Conservation (phyloP, 192 early-diverging fungal species). For the Coemansia sp. region DNA sequence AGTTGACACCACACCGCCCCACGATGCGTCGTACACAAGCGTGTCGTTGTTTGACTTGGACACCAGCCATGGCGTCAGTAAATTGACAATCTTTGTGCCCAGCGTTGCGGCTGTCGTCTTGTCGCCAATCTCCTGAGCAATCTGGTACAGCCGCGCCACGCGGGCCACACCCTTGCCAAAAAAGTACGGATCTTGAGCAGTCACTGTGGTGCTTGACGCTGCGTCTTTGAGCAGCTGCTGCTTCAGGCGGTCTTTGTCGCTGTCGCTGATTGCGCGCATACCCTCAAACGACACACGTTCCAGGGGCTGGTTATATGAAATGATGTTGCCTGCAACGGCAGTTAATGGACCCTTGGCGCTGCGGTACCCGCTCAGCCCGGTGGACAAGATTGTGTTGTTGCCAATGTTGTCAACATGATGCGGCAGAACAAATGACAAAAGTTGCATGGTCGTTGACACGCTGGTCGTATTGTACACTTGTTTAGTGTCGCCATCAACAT, state of each 20-base stretch:
- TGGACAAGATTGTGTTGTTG: not conserved
- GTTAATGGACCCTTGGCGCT: conserved; percentile 55
- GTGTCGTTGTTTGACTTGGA: conserved; percentile 34
- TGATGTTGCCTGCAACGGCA: conserved; percentile 50
- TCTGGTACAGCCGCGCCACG: conserved; percentile 54
- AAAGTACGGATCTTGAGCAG: conserved; percentile 54
- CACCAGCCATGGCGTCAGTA: conserved; percentile 45
- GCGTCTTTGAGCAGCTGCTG: conserved; percentile 46
- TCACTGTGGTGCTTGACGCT: conserved; percentile 16
- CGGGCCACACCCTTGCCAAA: conserved; percentile 57
- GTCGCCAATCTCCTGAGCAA: conserved; percentile 51
- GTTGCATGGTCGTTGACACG: conserved; percentile 24
- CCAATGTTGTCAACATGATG: conserved; percentile 51
- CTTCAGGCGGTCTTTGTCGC: conserved; percentile 29
- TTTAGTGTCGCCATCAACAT: conserved; percentile 18
- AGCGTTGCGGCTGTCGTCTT: conserved; percentile 12
- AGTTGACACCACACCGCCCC: conserved; percentile 54
- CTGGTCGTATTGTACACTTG: conserved; percentile 8
- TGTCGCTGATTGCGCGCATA: conserved; percentile 16
- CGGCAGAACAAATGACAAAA: conserved; percentile 51
- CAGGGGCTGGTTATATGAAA: conserved; percentile 50
- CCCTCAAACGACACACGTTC: conserved; percentile 34
- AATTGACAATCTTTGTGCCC: conserved; percentile 8
- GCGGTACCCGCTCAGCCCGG: conserved; percentile 45
- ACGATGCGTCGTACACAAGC: conserved; percentile 51